phyloP scores from a whole-genome alignment of 2,329 filamentous ascomycete genomes.

The Epichloe typhina region DNA sequence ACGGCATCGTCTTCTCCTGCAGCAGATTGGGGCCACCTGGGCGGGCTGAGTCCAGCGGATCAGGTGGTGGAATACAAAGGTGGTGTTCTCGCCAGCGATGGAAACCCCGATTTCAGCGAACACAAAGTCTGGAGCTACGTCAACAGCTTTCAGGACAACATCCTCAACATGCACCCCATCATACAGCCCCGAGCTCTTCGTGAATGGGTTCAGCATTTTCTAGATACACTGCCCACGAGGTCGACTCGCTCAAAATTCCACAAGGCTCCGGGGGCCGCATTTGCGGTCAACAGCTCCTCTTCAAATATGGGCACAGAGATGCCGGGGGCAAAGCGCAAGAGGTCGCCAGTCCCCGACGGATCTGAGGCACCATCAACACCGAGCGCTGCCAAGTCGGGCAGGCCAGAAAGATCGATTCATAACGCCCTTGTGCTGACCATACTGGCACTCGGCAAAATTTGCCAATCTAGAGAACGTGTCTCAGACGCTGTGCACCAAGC shows the following conservation, averaged over 20 bases:
- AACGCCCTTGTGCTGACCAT: constrained; percentile 75
- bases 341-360: constrained; percentile 31
- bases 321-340: constrained; percentile 40
- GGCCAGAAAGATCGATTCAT: constrained; percentile 53
- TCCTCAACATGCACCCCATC: constrained; percentile 53
- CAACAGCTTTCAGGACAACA: constrained; percentile 43
- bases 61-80: constrained; percentile 24
- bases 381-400: constrained; percentile 26
- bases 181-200: constrained; percentile 40
- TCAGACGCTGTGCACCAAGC: constrained; percentile 39
- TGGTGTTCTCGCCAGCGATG: constrained; percentile 27
- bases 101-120: constrained; percentile 41
- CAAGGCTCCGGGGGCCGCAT: constrained; percentile 18
- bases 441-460: constrained; percentile 78
- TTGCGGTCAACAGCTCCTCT: constrained; percentile 18
- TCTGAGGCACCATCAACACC: constrained; percentile 18
- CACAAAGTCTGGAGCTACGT: constrained; percentile 39
- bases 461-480: constrained; percentile 39
- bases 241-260: constrained; percentile 12
- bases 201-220: constrained; percentile 38
- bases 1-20: constrained; percentile 40
- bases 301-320: constrained; percentile 14
- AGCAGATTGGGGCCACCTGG: constrained; percentile 46
- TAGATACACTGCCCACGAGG: constrained; percentile 32
- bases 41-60: constrained; percentile 33